Evolutionary conservation across 164 flowering plant genomes (phyloP).

Genomic region (Euptelea pleiosperma): DNA sequence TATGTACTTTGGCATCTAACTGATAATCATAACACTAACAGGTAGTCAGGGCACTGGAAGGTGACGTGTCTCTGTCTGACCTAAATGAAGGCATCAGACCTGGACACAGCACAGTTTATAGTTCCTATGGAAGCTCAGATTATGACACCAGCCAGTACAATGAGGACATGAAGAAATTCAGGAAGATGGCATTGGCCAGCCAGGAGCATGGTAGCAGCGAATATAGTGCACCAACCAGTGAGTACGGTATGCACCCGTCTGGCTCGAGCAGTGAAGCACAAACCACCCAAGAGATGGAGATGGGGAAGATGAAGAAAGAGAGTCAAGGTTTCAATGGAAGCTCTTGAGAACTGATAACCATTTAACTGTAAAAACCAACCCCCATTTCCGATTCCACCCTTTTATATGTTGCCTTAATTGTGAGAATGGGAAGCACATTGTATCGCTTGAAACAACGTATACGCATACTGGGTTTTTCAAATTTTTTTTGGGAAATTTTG

Average conservation of each 20-base stretch:
- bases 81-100: conserved; percentile 71
- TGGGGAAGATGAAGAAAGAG: conserved; percentile 43
- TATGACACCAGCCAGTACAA: conserved; percentile 72
- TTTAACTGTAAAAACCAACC: conserved; percentile 16
- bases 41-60: conserved; percentile 90
- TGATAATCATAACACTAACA: conserved; percentile 22
- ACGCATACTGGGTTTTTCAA: neutral
- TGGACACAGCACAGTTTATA: conserved; percentile 58
- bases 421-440: conserved; percentile 13
- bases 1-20: neutral
- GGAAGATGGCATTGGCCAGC: conserved; percentile 74
- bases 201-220: conserved; percentile 64
- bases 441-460: conserved; percentile 10
- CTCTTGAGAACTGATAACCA: conserved; percentile 16
- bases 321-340: conserved; percentile 41
- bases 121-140: conserved; percentile 77
- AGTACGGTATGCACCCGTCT: conserved; percentile 65
- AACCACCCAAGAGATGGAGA: conserved; percentile 64
- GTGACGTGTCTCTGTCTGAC: conserved; percentile 66
- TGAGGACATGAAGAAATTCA: conserved; percentile 73
- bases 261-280: conserved; percentile 78
- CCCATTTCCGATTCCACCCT: neutral
- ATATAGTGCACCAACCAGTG: conserved; percentile 68
- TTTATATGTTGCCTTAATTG: conserved; percentile 12
- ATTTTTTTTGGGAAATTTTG: neutral